Base-by-base conservation (phyloP, 2,329 filamentous ascomycete genomes). In the Trichoderma sp. region DNA sequence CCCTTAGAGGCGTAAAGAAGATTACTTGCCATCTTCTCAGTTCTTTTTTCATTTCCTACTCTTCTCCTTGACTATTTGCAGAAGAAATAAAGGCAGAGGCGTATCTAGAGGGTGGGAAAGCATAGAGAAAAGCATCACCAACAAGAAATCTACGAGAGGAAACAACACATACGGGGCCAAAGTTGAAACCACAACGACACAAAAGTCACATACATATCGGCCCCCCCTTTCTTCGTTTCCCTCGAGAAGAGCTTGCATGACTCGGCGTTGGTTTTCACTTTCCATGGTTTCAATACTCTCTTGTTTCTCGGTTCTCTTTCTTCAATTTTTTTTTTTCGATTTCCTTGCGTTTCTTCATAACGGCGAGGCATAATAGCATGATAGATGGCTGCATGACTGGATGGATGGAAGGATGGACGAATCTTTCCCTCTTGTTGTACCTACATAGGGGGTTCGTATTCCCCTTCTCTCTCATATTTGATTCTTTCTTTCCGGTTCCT, bases 1-100 rank as follows among this genome's bases (percentile, higher is more conserved):
- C 47, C 34, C 45, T 65, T 58, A 39, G 45, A 45, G 56, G 60
- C 63, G 6, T 52, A 21, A 12, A 63, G 59, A 63, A 26, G 28
- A 26, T 21, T 26, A 24, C 30, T 63, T 30, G 10, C 34, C 34
- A 14, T 39, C 34, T 39, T 39, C 34, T 39, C 34, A 39, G 2
- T 14, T 39, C 1, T 14, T 21, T 3, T 14, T 52, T 52, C 39
- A 30, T 39, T 15, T 47, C n/a, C 14, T n/a, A 7, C n/a, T 21
- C 30, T 58, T 15, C 0, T 34, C 21, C 34, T 21, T 41, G 10
- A 28, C n/a, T 39, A 57, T 57, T 50, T 63, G 3, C 41, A 44
- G 15, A 43, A 43, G 15, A 43, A 43, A 44, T n/a, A n/a, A 14
- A 5, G 17, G 17, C 17, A 39, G 34, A 12, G 34, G 34, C 34